These are phyloP conservation scores for Abelmoschus esculentus DNA, from an alignment of 345 rosid genomes.

Conservation along the genomic window DNA sequence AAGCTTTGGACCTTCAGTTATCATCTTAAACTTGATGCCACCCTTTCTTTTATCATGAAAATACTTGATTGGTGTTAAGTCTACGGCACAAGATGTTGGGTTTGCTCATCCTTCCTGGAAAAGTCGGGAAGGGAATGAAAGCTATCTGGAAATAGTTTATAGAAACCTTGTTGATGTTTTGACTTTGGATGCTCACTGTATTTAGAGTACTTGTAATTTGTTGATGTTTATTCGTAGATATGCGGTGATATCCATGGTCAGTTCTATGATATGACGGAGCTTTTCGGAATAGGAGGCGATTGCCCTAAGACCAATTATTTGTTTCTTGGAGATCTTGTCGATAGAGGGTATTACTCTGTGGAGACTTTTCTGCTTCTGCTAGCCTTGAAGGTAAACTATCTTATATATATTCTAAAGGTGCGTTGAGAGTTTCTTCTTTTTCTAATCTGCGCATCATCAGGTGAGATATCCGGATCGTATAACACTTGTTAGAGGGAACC, in stretches of 20 bases:
- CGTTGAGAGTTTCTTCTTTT: neutral
- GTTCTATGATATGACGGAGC: conserved; percentile 97
- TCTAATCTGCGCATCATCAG: conserved; percentile 35
- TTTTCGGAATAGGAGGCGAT: conserved; percentile 91
- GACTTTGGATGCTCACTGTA: neutral
- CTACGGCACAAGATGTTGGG: neutral
- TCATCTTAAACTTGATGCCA: neutral
- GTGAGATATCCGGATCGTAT: conserved; percentile 96
- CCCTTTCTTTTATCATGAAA: neutral
- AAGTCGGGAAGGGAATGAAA: neutral
- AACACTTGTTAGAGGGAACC: conserved; percentile 93
- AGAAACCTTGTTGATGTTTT: neutral
- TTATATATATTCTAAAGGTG: neutral
- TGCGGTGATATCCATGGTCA: conserved; percentile 99
- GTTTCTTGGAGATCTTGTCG: conserved; percentile 98
- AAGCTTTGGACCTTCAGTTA: neutral
- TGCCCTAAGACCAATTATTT: conserved; percentile 93
- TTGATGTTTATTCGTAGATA: conserved; percentile 36
- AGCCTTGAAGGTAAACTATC: conserved; percentile 74
- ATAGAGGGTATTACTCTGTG: conserved; percentile 90
- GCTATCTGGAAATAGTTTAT: neutral
- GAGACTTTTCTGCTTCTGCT: conserved; percentile 92
- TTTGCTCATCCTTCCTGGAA: neutral
- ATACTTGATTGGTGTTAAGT: neutral
- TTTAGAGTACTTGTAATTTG: neutral